Percentiles rank a stretch among this genome's conserved stretches.
phyloP scores from a whole-genome alignment of 2,329 filamentous ascomycete species.

The Aureobasidium leucospermi region DNA sequence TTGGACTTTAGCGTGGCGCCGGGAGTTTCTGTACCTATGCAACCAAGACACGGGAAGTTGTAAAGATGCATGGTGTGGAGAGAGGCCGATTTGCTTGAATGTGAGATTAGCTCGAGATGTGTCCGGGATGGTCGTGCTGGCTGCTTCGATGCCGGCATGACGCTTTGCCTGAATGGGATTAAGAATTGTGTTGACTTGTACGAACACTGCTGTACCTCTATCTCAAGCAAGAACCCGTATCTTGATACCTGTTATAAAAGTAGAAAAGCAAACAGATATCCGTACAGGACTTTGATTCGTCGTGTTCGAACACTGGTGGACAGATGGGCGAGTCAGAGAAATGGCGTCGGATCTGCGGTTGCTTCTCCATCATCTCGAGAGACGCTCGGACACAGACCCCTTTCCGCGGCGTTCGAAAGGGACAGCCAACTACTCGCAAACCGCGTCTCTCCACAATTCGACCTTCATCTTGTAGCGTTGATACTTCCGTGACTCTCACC shows the following conservation, averaged over 20 bases:
- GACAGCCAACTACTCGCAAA: constrained; percentile 2
- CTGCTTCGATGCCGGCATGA: constrained; percentile 2
- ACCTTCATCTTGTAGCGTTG: constrained; percentile 6
- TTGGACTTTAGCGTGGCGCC: constrained; percentile 13
- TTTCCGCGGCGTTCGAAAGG: constrained; percentile 6
- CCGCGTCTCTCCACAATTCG: constrained; percentile 9
- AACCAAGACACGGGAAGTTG: neutral
- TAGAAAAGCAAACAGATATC: too few species aligned
- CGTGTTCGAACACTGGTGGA: neutral
- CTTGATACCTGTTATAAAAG: neutral
- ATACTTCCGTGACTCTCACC: neutral
- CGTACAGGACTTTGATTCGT: too few species aligned
- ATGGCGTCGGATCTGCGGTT: constrained; percentile 2
- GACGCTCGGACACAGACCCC: constrained; percentile 9
- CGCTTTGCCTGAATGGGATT: neutral
- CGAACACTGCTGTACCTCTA: neutral
- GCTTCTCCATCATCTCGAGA: constrained; percentile 3
- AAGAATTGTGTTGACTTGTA: neutral
- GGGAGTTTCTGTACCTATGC: neutral
- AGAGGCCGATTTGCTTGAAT: neutral
- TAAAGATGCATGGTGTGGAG: neutral
- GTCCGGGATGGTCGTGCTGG: constrained; percentile 4
- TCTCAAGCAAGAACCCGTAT: neutral
- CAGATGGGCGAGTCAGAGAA: neutral
- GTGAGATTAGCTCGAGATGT: neutral